These are phyloP conservation scores for Plasmodium falciparum DNA, from an alignment of 169 alveolate species.

Conservation along the genomic window DNA sequence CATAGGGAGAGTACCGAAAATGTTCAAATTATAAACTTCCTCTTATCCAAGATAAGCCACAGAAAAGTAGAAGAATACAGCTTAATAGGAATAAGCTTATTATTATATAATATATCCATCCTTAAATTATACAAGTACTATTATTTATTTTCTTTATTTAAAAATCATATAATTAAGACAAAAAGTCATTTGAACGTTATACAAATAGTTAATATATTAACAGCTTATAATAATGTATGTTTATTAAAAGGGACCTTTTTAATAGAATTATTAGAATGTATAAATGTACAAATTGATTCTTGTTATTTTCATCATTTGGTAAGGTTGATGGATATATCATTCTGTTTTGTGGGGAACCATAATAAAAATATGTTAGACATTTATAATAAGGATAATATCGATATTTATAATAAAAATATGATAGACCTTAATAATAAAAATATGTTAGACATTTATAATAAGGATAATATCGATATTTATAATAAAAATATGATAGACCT, in stretches of 20 bases:
- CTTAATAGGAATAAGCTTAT: conserved; percentile 28
- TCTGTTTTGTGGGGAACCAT: not conserved
- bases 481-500: not conserved
- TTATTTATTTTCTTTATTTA: conserved; percentile 5
- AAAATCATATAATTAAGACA: conserved; percentile 19
- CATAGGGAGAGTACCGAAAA: not conserved
- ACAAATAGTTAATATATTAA: conserved; percentile 41
- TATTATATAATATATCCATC: conserved; percentile 24
- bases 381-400: no score
- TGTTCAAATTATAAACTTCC: not conserved
- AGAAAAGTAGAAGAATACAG: conserved; percentile 33
- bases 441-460: no score
- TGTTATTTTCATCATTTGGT: conserved; percentile 13
- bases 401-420: not conserved
- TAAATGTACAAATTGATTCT: not conserved
- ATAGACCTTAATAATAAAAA: no score
- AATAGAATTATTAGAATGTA: conserved; percentile 1
- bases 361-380: no score
- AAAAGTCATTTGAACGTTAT: conserved; percentile 17
- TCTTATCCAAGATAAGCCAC: conserved; percentile 5
- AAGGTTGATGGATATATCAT: not conserved
- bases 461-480: not conserved
- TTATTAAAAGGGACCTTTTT: conserved; percentile 5
- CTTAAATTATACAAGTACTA: conserved; percentile 7
- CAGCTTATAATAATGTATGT: conserved; percentile 11